Evolutionary conservation across 768 basidiomycete genomes (phyloP), one percentile per base, ranked within the genome.

Genomic region (Trametopsis cervina): DNA sequence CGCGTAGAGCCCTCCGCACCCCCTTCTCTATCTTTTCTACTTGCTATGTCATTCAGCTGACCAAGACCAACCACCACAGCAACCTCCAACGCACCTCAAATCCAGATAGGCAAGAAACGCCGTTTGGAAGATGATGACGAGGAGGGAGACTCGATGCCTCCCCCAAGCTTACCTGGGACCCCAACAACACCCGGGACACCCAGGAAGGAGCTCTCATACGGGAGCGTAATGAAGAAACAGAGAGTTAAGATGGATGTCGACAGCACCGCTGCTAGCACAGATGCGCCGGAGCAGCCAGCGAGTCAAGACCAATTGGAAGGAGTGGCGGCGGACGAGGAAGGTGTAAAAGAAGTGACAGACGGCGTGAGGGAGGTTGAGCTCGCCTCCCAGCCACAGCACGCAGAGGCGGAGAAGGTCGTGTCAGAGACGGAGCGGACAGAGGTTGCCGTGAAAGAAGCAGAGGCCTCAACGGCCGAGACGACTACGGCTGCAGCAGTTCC

Each of bases 301-400:
- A 33, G 29, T 33, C 29, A 33, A 15, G 29, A 33, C 9, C 29
- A 33, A 33, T 52, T 21, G 57, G 55, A 33, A 52, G 35, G 36
- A 60, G 69, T 27, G n/a, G 68, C 65, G 46, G 59, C 55, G n/a
- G 75, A 71, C 11, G 66, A 57, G 21, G 56, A 68, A 48, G 79
- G 68, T 25, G 82, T 87, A 20, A 85, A 81, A 60, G 82, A 81
- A 56, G 83, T 88, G 51, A 85, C 83, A 0, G 60, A 75, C 57
- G 84, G 83, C 3, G 86, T 87, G 42, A 70, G 81, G 52, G 73
- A 81, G 53, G 84, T 86, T 42, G 83, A 80, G 45, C 64, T 86
- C 42, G 76, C 76, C 29, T 80, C 73, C 24, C 52, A 50, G 18
- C 22, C 22, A 45, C 54, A 51, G 36, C 49, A 47, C 25, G 54